Percentiles rank a stretch among this genome's conserved stretches.
phyloP scores from a whole-genome alignment of 352 stramenopile species.

The Plasmopara viticola region DNA sequence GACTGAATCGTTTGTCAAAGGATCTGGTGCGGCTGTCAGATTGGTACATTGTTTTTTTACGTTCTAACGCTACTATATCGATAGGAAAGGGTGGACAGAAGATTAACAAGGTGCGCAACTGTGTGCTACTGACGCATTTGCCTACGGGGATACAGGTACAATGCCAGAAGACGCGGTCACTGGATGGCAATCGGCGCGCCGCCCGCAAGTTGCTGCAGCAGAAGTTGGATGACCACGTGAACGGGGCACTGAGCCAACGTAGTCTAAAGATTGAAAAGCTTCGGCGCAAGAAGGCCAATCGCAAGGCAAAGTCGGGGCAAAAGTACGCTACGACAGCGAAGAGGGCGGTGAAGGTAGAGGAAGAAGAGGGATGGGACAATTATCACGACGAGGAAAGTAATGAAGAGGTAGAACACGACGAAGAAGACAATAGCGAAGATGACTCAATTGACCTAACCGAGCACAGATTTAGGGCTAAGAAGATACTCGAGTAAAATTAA shows the following conservation, averaged over 20 bases:
- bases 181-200: constrained; percentile 72
- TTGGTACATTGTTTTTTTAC: not conserved
- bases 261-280: constrained; percentile 63
- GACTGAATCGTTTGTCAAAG: constrained; percentile 80
- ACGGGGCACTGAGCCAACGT: constrained; percentile 49
- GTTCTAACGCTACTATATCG: not conserved
- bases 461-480: no score
- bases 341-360: no score
- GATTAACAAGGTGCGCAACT: constrained; percentile 90
- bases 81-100: constrained; percentile 84
- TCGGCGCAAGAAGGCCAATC: constrained; percentile 60
- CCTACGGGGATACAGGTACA: constrained; percentile 72
- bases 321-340: constrained; percentile 34
- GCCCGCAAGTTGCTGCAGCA: constrained; percentile 62
- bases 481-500: no score
- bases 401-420: constrained; percentile 12
- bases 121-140: constrained; percentile 79
- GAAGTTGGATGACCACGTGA: constrained; percentile 73
- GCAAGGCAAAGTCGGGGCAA: constrained; percentile 43
- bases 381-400: not conserved
- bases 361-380: no score
- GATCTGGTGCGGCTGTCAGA: constrained; percentile 37
- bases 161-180: constrained; percentile 74
- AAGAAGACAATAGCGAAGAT: constrained; percentile 8
- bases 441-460: not conserved